Percentiles rank a stretch among this genome's conserved stretches.
These are phyloP conservation scores for Trebouxia gelatinosa DNA, from an alignment of 163 green algal species.

Conservation along the genomic window DNA sequence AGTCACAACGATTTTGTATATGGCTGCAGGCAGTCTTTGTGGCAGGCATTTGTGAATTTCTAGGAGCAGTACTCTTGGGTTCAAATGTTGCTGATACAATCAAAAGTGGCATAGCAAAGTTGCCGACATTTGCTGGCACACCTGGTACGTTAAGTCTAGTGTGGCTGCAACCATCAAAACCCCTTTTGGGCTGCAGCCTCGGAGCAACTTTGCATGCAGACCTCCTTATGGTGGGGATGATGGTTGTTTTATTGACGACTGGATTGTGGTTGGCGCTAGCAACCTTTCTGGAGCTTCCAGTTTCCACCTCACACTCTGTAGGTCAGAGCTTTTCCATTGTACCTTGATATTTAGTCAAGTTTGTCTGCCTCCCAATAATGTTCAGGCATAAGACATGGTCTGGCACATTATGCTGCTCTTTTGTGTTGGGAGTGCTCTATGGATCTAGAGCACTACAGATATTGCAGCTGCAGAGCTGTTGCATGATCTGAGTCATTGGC, in stretches of 20 bases:
- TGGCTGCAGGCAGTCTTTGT: constrained; percentile 46
- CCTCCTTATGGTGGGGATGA: not conserved
- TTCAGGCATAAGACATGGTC: too few species aligned
- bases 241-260: not conserved
- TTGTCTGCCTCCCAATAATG: too few species aligned
- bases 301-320: not conserved
- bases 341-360: too few species aligned
- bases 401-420: too few species aligned
- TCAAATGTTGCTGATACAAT: constrained; percentile 28
- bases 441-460: too few species aligned
- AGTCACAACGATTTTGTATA: not conserved
- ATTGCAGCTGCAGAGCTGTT: too few species aligned
- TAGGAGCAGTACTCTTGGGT: constrained; percentile 56
- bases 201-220: not conserved
- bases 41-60: constrained; percentile 69
- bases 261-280: not conserved
- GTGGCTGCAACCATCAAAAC: not conserved
- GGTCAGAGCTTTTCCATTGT: constrained; percentile 10
- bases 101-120: constrained; percentile 29
- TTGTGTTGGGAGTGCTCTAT: too few species aligned
- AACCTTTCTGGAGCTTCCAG: constrained; percentile 2
- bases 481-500: too few species aligned
- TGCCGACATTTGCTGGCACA: constrained; percentile 2
- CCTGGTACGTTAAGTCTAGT: constrained; percentile 14
- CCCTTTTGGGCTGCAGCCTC: constrained; percentile 24